These are phyloP conservation scores for Plasmodium reichenowi DNA, from an alignment of 169 alveolate species.

Conservation along the genomic window DNA sequence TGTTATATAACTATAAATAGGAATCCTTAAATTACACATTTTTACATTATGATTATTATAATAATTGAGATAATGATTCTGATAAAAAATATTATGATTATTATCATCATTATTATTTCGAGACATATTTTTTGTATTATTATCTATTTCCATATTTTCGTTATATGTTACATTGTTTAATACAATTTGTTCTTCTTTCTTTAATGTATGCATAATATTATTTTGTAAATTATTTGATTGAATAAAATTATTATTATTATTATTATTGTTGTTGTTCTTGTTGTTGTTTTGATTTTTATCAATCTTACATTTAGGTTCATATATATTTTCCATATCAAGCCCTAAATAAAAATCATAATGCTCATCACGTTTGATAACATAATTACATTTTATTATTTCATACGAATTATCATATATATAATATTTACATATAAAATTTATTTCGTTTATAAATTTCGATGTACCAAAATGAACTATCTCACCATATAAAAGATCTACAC, in stretches of 20 bases:
- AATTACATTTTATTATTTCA: slow-evolving; percentile 28
- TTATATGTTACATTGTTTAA: background rate
- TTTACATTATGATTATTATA: background rate
- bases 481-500: slow-evolving; percentile 20
- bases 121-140: background rate
- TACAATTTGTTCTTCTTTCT: background rate
- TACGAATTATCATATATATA: slow-evolving; percentile 48
- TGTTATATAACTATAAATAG: slow-evolving; percentile 20
- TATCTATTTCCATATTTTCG: background rate
- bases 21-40: slow-evolving; percentile 11
- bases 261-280: too few relatives aligned
- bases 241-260: background rate
- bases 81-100: background rate
- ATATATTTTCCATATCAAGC: slow-evolving; percentile 27
- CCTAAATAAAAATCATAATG: slow-evolving; percentile 7
- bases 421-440: slow-evolving; percentile 36
- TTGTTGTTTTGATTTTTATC: too few relatives aligned
- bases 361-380: background rate
- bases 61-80: too few relatives aligned
- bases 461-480: slow-evolving; percentile 24
- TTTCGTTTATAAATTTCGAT: slow-evolving; percentile 20
- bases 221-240: slow-evolving; percentile 15
- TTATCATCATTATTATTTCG: background rate
- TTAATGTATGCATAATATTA: background rate
- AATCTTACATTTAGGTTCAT: slow-evolving; percentile 1